phyloP scores from a whole-genome alignment of 1,284 basidiomycete species.

The Retiboletus flavoniger region DNA sequence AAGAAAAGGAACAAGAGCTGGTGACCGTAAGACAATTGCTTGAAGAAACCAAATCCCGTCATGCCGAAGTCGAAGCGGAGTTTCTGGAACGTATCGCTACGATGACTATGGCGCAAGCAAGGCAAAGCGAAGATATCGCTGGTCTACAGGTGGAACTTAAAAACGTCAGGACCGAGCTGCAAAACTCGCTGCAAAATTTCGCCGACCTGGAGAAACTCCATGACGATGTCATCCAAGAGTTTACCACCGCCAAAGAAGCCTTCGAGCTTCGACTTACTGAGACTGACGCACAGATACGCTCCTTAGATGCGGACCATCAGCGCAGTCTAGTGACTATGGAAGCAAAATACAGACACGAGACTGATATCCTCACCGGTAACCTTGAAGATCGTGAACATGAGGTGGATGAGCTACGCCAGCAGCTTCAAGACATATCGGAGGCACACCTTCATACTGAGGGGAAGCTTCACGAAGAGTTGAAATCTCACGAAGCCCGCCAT shows the following conservation, averaged over 20 bases:
- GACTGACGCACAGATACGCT: slow-evolving; percentile 23
- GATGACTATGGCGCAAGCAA: slow-evolving; percentile 17
- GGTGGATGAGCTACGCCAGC: slow-evolving; percentile 22
- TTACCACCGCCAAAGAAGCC: slow-evolving; percentile 16
- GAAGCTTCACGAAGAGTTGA: slow-evolving; percentile 23
- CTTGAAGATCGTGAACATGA: slow-evolving; percentile 32
- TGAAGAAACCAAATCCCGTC: slow-evolving; percentile 20
- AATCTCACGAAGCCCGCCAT: slow-evolving; percentile 17
- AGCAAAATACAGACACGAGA: slow-evolving; percentile 17
- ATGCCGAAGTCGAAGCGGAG: slow-evolving; percentile 16
- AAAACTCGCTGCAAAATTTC: slow-evolving; percentile 25
- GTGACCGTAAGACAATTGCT: slow-evolving; percentile 10
- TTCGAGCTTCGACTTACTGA: slow-evolving; percentile 24
- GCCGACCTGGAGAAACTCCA: slow-evolving; percentile 27
- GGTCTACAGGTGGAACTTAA: slow-evolving; percentile 23
- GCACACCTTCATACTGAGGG: slow-evolving; percentile 25
- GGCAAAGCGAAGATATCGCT: slow-evolving; percentile 14
- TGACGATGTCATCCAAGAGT: slow-evolving; percentile 21
- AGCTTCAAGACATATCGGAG: slow-evolving; percentile 41
- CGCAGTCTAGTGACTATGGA: slow-evolving; percentile 21
- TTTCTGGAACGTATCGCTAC: slow-evolving; percentile 23
- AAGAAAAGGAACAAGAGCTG: slow-evolving; percentile 26
- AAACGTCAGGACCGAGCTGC: slow-evolving; percentile 16
- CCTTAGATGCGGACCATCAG: slow-evolving; percentile 23
- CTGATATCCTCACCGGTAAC: slow-evolving; percentile 17